Base-by-base conservation (phyloP, 139 green algal genomes). In the Eudorina sp. region DNA sequence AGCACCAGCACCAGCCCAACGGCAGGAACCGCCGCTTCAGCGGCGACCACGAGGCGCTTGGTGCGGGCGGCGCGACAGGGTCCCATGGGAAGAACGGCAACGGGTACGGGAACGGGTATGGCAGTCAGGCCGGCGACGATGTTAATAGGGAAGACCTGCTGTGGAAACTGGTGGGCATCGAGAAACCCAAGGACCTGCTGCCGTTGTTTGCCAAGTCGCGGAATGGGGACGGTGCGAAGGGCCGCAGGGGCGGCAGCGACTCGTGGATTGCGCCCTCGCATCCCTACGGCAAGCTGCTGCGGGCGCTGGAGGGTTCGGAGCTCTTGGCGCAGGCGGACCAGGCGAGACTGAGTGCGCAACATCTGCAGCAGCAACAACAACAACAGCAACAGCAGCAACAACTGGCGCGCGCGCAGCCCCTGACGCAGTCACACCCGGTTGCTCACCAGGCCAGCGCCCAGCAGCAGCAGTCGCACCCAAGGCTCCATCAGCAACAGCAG, bases 291-390 rank as follows among this genome's bases (percentile, higher is more conserved):
- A 88, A 81, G 25, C 48, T 88, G 38, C 48, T 88, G 68, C 48
- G 45, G 9, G 83, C 83, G 51, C 36, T 88, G 48, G 83, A 88
- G 83, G 48, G 8, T 34, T 88, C 83, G 48, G 83, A 88, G 83
- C 83, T 88, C 27, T 34, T 88, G 1, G 36, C 48, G 11, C 68
- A 82, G 0, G 83, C 68, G 2, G 66, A 88, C 6, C 68, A 58
- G 48, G 36, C 81, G 45, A 74, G 82, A 6, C 25, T 53, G 45
- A 9, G 31, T 41, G 40, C 34, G 7, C 46, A 79, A 23, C 46
- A 53, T 41, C 27, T 21, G 7, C 46, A 79, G 34, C 46, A 53
- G n/a, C 70, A 79, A 38, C 13, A 31, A 2, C 64, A 87, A 27
- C 64, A 80, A n/a, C 58, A 77, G 27, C 40, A 2, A 4, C 58